These are phyloP conservation scores for Exophiala dermatitidis DNA, from an alignment of 2,329 filamentous ascomycete species.

Conservation along the genomic window DNA sequence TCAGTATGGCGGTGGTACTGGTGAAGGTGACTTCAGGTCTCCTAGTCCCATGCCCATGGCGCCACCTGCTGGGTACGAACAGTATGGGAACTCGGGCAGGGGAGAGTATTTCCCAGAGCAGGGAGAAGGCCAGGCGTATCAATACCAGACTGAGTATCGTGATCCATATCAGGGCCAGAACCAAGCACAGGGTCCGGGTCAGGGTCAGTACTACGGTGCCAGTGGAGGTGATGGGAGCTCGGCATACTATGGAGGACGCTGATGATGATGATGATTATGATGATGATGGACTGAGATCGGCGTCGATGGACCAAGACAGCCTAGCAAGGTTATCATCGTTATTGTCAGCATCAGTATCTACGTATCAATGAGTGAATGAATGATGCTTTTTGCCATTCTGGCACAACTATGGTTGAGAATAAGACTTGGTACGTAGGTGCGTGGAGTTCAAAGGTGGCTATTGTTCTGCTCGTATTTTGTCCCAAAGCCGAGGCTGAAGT, in stretches of 20 bases:
- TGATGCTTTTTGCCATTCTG: too few species aligned
- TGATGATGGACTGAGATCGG: not conserved
- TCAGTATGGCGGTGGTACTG: not conserved
- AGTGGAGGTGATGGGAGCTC: constrained; percentile 10
- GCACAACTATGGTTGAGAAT: too few species aligned
- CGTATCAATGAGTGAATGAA: too few species aligned
- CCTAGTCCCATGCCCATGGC: constrained; percentile 21
- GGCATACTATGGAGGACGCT: constrained; percentile 19
- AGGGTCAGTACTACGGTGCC: constrained; percentile 6
- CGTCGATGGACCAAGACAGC: not conserved
- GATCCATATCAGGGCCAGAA: constrained; percentile 12
- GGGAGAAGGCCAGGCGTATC: constrained; percentile 1
- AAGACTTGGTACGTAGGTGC: too few species aligned
- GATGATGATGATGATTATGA: not conserved
- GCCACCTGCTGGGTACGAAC: constrained; percentile 20
- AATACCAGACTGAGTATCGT: constrained; percentile 18
- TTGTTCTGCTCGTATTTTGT: too few species aligned
- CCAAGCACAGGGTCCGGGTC: not conserved
- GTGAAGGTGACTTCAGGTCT: constrained; percentile 4
- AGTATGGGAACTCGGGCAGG: constrained; percentile 11
- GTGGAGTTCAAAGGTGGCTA: too few species aligned
- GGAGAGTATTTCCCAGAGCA: constrained; percentile 6
- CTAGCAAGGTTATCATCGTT: not conserved
- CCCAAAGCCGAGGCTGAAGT: too few species aligned
- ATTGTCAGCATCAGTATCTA: too few species aligned